Evolutionary conservation across 2,329 filamentous ascomycete genomes (phyloP).

Genomic region (Paraphoma chrysanthemicola): DNA sequence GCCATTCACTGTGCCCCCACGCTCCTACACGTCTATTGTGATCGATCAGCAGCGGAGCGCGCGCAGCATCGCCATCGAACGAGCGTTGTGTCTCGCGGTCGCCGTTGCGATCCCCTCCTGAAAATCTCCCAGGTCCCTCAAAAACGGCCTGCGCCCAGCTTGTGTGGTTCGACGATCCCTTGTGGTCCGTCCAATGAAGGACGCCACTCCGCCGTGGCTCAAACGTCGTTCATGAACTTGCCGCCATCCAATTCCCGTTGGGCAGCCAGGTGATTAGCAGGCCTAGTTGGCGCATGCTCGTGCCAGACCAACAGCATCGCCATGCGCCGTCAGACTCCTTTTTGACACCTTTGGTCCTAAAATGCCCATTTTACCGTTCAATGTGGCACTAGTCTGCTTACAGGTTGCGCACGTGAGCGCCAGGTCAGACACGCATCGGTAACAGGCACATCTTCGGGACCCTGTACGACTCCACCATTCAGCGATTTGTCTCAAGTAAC

Average conservation of each 20-base stretch:
- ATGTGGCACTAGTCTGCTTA: constrained; percentile 10
- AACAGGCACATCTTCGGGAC: constrained; percentile 35
- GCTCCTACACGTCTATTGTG: constrained; percentile 13
- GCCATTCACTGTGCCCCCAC: constrained; percentile 29
- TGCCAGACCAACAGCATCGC: constrained; percentile 4
- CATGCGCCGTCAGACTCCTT: constrained; percentile 9
- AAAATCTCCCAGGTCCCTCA: constrained; percentile 14
- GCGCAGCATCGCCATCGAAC: neutral
- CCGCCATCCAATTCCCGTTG: constrained; percentile 10
- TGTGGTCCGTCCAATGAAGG: constrained; percentile 26
- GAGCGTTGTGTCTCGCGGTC: constrained; percentile 7
- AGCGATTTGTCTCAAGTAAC: constrained; percentile 39
- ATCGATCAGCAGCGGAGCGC: constrained; percentile 4
- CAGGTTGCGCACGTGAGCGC: constrained; percentile 33
- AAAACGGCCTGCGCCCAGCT: constrained; percentile 13
- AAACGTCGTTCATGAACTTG: constrained; percentile 5
- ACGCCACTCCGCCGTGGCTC: constrained; percentile 12
- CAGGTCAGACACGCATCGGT: constrained; percentile 41
- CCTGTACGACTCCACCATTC: constrained; percentile 30
- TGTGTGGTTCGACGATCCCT: constrained; percentile 8
- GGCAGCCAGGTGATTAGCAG: constrained; percentile 16
- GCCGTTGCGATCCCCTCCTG: constrained; percentile 13
- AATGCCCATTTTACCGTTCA: constrained; percentile 19
- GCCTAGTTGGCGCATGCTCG: constrained; percentile 2
- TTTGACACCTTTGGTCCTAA: constrained; percentile 13